Evolutionary conservation across 1,284 basidiomycete genomes (phyloP).

Genomic region (Exobasidium cylindrosporum): DNA sequence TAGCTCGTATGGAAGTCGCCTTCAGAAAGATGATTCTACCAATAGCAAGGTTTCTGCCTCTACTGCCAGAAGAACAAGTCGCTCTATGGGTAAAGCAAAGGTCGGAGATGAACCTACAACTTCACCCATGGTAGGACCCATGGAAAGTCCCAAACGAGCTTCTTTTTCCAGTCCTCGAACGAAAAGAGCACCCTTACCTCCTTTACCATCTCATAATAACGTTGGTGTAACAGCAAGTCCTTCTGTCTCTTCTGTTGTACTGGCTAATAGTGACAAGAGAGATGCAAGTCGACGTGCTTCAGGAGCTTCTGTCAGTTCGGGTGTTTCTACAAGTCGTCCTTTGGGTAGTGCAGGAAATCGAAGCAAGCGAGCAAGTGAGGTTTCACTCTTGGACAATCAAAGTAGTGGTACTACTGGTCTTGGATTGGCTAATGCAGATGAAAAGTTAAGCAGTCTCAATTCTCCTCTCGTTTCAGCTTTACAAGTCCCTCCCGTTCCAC

Average conservation of each 20-base stretch:
- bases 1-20: conserved; percentile 14
- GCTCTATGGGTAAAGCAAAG: not conserved
- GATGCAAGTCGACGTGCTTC: not conserved
- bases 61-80: not conserved
- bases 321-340: not conserved
- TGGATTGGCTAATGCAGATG: not conserved
- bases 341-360: not conserved
- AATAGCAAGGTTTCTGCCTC: conserved; percentile 7
- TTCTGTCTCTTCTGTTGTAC: not conserved
- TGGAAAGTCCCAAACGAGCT: conserved; percentile 21
- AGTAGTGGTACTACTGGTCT: not conserved
- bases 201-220: conserved; percentile 20
- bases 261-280: not conserved
- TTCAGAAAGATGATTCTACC: conserved; percentile 6
- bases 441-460: not conserved
- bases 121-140: not conserved
- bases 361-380: conserved; percentile 18
- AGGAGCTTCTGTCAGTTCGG: not conserved
- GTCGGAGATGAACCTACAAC: not conserved
- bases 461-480: not conserved
- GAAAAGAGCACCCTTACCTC: conserved; percentile 37
- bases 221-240: not conserved
- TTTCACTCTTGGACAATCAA: not conserved
- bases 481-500: conserved; percentile 88
- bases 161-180: conserved; percentile 33